Conservation (phyloP, 441 rosid genomes). For the Hura crepitans region DNA sequence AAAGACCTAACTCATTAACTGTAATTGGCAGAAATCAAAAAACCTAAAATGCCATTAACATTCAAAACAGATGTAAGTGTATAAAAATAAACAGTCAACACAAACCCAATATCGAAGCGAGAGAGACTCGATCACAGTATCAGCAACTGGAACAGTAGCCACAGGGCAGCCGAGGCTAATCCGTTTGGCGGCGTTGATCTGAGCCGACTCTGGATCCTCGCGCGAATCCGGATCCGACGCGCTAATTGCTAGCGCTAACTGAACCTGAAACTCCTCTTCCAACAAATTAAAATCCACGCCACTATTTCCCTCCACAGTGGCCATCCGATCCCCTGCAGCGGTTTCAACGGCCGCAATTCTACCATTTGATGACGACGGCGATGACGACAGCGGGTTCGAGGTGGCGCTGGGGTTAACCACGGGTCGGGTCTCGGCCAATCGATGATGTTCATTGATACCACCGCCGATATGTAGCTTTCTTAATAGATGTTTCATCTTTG, state of each 20-base stretch:
- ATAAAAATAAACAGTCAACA: background rate
- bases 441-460: constrained; percentile 55
- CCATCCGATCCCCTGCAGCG: constrained; percentile 38
- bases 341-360: constrained; percentile 49
- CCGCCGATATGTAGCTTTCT: constrained; percentile 91
- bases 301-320: constrained; percentile 20
- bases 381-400: constrained; percentile 32
- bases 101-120: constrained; percentile 87
- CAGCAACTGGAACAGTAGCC: constrained; percentile 44
- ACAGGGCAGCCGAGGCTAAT: constrained; percentile 71
- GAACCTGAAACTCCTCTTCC: constrained; percentile 93
- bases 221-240: constrained; percentile 66
- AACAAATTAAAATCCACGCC: constrained; percentile 57
- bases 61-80: background rate
- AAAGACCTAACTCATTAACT: background rate
- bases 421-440: constrained; percentile 42
- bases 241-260: constrained; percentile 87
- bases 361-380: constrained; percentile 44
- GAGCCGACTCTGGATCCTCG: constrained; percentile 77
- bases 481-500: constrained; percentile 89
- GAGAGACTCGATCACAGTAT: constrained; percentile 53
- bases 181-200: constrained; percentile 93
- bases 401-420: constrained; percentile 40
- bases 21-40: constrained; percentile 7
- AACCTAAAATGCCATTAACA: constrained; percentile 12